phyloP scores from a whole-genome alignment of 106 monocot species.

The Dendrobium officinale region DNA sequence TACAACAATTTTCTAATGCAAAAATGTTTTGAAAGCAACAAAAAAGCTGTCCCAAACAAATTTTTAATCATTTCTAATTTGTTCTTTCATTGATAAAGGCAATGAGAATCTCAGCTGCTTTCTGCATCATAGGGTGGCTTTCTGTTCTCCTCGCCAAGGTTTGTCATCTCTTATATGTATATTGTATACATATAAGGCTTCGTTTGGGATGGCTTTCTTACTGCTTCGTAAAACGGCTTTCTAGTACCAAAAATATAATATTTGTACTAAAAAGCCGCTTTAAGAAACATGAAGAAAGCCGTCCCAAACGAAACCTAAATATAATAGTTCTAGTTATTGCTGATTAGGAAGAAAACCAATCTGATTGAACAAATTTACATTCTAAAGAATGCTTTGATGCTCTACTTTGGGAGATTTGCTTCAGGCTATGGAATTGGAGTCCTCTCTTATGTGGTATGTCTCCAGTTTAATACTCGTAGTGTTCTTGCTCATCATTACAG shows the following conservation, averaged over 20 bases:
- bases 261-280: too few relatives aligned
- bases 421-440: conserved; percentile 48
- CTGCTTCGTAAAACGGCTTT: too few relatives aligned
- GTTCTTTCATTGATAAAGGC: conserved; percentile 37
- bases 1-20: too few relatives aligned
- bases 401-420: conserved; percentile 32
- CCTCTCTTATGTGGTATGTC: conserved; percentile 51
- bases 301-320: too few relatives aligned
- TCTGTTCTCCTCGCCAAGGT: conserved; percentile 53
- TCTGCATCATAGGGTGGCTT: conserved; percentile 70
- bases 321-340: background rate
- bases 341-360: background rate
- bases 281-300: too few relatives aligned
- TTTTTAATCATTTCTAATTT: background rate
- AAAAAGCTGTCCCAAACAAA: too few relatives aligned
- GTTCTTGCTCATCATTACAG: background rate
- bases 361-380: background rate
- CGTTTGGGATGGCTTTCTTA: too few relatives aligned
- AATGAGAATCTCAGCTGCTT: conserved; percentile 48
- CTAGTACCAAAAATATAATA: too few relatives aligned
- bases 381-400: conserved; percentile 25
- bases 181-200: too few relatives aligned
- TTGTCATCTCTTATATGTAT: background rate
- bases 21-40: too few relatives aligned
- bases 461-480: background rate